A percentile compares a stretch with the other conserved stretches of the same genome.
Conservation (phyloP, 2,329 filamentous ascomycete species). For the Cladosporium sp. region DNA sequence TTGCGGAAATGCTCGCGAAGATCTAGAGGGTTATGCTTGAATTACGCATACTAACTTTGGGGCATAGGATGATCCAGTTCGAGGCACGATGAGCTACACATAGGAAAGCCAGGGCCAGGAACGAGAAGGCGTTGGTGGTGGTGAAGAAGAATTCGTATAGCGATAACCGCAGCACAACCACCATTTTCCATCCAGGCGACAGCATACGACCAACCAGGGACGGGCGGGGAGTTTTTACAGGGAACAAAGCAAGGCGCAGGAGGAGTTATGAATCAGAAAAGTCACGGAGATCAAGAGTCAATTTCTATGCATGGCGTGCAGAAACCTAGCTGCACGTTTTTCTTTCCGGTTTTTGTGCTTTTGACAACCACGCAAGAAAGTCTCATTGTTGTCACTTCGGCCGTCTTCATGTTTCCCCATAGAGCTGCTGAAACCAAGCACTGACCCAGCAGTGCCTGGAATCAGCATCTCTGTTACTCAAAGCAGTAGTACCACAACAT, state of each 20-base stretch:
- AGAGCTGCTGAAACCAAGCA: neutral
- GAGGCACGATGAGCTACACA: constrained; percentile 70
- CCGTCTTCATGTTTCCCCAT: neutral
- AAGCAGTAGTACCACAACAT: neutral
- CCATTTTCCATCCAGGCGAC: neutral
- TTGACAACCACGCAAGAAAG: neutral
- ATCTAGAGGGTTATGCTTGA: neutral
- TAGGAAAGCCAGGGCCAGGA: neutral
- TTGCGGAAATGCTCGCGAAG: neutral
- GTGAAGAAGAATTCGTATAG: neutral
- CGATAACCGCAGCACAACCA: neutral
- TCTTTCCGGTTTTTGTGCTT: constrained; percentile 3
- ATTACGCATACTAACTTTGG: neutral
- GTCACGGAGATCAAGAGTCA: constrained; percentile 12
- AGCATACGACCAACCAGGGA: neutral
- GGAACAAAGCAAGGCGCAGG: constrained; percentile 15
- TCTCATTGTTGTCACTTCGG: neutral
- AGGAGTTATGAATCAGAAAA: constrained; percentile 9
- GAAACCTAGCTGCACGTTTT: constrained; percentile 12
- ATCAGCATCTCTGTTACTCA: neutral
- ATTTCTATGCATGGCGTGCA: constrained; percentile 7
- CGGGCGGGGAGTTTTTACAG: neutral
- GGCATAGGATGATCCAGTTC: constrained; percentile 89
- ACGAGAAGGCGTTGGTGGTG: neutral
- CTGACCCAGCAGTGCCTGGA: neutral